These are phyloP conservation scores for Leccinum solheimii DNA, from an alignment of 1,284 basidiomycete genomes.

Conservation along the genomic window DNA sequence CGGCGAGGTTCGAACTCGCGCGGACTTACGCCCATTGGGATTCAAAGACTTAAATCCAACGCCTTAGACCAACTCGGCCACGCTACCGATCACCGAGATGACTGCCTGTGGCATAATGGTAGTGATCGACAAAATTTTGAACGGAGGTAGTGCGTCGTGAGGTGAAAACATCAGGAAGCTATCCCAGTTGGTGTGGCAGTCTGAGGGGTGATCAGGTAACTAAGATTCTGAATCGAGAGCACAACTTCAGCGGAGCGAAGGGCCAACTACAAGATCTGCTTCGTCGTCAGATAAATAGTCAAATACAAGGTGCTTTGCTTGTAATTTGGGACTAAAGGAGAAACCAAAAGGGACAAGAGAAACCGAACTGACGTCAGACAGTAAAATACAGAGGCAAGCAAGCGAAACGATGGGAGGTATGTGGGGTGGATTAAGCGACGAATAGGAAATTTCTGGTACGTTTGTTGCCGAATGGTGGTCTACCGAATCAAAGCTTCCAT, in stretches of 20 bases:
- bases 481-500: slow-evolving; percentile 27
- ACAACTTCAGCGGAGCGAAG: neutral
- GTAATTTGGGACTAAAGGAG: slow-evolving; percentile 13
- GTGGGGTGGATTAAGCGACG: slow-evolving; percentile 17
- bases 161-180: neutral
- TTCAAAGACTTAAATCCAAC: slow-evolving; percentile 77
- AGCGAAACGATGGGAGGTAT: slow-evolving; percentile 26
- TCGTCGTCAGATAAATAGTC: slow-evolving; percentile 7
- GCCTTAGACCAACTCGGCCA: slow-evolving; percentile 83
- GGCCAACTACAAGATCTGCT: neutral
- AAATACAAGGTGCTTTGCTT: slow-evolving; percentile 16
- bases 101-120: neutral
- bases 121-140: neutral
- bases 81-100: slow-evolving; percentile 49
- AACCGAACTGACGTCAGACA: slow-evolving; percentile 9
- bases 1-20: slow-evolving; percentile 85
- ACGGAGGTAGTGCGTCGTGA: neutral
- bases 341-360: slow-evolving; percentile 3
- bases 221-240: neutral
- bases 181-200: neutral
- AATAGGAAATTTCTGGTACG: slow-evolving; percentile 17
- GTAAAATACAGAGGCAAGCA: slow-evolving; percentile 33
- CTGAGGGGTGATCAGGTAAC: neutral
- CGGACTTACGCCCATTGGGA: slow-evolving; percentile 76
- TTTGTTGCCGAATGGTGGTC: slow-evolving; percentile 30